Base-by-base conservation (phyloP, 441 rosid species). In the Syzygium malaccense region DNA sequence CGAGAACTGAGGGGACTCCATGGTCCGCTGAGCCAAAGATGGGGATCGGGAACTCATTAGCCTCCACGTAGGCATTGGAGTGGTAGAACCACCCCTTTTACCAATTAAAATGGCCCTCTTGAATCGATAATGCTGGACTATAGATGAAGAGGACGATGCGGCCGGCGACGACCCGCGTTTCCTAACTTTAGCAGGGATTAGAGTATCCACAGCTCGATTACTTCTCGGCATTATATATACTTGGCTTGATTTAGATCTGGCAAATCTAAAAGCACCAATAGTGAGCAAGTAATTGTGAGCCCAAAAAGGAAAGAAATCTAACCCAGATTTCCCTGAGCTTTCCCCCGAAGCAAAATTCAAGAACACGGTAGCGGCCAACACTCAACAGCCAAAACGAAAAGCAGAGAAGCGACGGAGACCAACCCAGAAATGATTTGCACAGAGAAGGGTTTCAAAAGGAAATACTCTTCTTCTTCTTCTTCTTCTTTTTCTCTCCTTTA, bases 31-130 rank as follows among this genome's bases (percentile, higher is more conserved):
- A 48, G 93, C 91, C 4, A 97, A 93, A 6, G 96, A 94, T 2
- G 96, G 94, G 48, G 99, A 94, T 9, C 95, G 94, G 55, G 95
- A 92, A 88, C 93, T 90, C 95, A 94, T 94, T 75, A 97, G 91
- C 92, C 94, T 96, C 99, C 99, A 98, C 19, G 97, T 91, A 30
- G 99, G 99, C 33, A 97, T 94, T 14, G 99, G 99, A 57, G 99
- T 97, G 87, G 92, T 93, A 90, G 99, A 98, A 93, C 98, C 99
- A 28, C 98, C 98, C 90, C 97, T 90, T 91, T 93, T 97, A 28
- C 97, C 98, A 25, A 98, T 96, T 28, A 97, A 71, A 85, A 98
- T 95, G 10, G 99, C 99, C 87, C 98, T 94, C 92, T 98, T 98
- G 90, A 97, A 95, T 68, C 97, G 90, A 91, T 96, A 97, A 89